Evolutionary conservation across 2,329 filamentous ascomycete genomes (phyloP).

Genomic region (Trichoderma sp.): DNA sequence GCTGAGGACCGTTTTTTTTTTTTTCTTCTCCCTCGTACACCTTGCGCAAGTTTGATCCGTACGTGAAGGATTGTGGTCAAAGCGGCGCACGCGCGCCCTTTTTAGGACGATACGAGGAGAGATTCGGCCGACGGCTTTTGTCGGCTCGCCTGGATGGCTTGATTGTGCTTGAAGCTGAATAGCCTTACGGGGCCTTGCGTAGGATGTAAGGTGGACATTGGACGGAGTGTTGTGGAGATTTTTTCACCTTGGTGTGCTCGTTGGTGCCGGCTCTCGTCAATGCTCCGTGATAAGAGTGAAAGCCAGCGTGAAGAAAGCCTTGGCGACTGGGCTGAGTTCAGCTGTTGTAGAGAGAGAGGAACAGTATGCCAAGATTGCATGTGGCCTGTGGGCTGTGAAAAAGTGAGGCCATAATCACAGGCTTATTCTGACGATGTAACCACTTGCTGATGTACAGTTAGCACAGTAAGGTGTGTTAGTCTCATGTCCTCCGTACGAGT

Average conservation of each 20-base stretch:
- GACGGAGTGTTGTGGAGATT: neutral
- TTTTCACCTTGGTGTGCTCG: neutral
- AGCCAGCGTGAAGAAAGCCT: neutral
- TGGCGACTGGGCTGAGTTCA: neutral
- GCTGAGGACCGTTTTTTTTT: neutral
- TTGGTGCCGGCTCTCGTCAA: neutral
- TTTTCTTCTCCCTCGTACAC: neutral
- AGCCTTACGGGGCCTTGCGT: neutral
- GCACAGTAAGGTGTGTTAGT: neutral
- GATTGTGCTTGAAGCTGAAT: neutral
- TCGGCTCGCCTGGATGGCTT: neutral
- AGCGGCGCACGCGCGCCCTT: neutral
- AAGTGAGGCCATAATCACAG: neutral
- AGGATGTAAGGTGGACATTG: neutral
- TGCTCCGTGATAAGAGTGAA: neutral
- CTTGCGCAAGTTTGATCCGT: neutral
- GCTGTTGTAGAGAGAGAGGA: neutral
- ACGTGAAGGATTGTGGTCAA: neutral
- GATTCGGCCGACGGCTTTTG: neutral
- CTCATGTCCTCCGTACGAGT: neutral
- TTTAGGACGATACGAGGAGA: neutral
- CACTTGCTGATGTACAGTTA: neutral
- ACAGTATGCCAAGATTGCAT: neutral
- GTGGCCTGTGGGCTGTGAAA: neutral
- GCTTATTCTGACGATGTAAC: neutral